Evolutionary conservation across 257 asterid genomes (phyloP), one percentile per base, ranked within the genome.

Genomic region (Mentha longifolia): DNA sequence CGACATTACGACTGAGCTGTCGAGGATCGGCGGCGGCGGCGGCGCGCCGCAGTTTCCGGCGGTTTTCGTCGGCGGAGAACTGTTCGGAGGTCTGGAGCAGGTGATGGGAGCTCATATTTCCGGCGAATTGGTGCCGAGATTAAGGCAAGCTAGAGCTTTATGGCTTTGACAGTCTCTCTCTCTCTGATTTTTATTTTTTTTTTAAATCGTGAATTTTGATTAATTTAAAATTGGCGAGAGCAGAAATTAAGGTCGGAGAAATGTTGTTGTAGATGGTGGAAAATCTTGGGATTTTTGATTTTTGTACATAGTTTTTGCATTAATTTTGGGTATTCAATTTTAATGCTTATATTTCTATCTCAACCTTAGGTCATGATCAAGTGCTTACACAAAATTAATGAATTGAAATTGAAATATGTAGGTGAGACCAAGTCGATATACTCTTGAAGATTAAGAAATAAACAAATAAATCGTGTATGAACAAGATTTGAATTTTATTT

Each of bases 51-150:
- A 77, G 61, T 78, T 92, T 3, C 98, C 98, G 76, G 85, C 78
- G 49, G 93, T 88, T 65, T 92, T 92, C 7, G 85, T 92, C 0
- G 97, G 97, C 14, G 98, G 98, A 28, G 76, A 82, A 71, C 35
- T 84, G 81, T 84, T 92, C 12, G 98, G 98, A 7, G 98, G 98
- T 20, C 74, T 90, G 45, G 96, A 92, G 20, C 86, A 81, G 71
- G 75, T 92, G 35, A 88, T 92, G 85, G 81, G 84, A 1, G 87
- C 92, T 20, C 96, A 90, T 78, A 90, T 92, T 28, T 80, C 92
- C 39, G 98, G 98, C 56, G 92, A 85, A 50, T 70, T 92, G 84
- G 96, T 92, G 76, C 97, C 97, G 3, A 73, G 69, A 39, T 69
- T 92, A 51, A 90, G 81, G 80, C 71, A 79, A 59, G 98, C 96